A percentile compares a stretch with the other conserved stretches of the same genome.
Conservation (phyloP, 164 flowering plant genomes). For the Nelumbo lutea region DNA sequence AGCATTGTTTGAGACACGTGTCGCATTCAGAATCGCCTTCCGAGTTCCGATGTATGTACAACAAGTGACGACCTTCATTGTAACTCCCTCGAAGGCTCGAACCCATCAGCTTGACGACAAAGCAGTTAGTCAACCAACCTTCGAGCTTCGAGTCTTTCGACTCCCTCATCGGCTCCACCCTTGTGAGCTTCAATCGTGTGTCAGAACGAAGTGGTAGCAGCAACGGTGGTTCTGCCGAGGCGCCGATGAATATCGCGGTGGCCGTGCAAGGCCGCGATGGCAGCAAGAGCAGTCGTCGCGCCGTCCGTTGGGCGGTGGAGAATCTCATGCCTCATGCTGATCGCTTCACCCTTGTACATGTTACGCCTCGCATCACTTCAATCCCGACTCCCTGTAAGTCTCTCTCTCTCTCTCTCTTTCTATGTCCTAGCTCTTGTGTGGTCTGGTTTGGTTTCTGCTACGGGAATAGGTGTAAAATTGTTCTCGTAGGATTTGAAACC, state of each 20-base stretch:
- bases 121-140: too few species aligned
- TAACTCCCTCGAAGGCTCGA: too few species aligned
- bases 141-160: too few species aligned
- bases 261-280: slow-evolving; percentile 43
- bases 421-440: neutral
- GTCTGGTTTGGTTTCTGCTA: neutral
- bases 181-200: neutral
- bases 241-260: slow-evolving; percentile 46
- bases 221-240: slow-evolving; percentile 7
- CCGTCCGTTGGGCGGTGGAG: slow-evolving; percentile 73
- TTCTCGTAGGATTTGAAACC: too few species aligned
- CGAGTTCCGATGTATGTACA: too few species aligned
- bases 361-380: slow-evolving; percentile 53
- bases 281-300: slow-evolving; percentile 54
- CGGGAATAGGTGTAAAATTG: too few species aligned
- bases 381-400: slow-evolving; percentile 69
- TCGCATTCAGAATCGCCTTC: too few species aligned
- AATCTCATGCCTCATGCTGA: slow-evolving; percentile 44
- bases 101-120: too few species aligned
- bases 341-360: slow-evolving; percentile 60
- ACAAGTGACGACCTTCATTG: too few species aligned
- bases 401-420: slow-evolving; percentile 7
- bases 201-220: neutral
- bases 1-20: too few species aligned
- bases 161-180: neutral